These are phyloP conservation scores for Dichotomocladium elegans DNA, from an alignment of 371 early-diverging fungal genomes.

Conservation along the genomic window DNA sequence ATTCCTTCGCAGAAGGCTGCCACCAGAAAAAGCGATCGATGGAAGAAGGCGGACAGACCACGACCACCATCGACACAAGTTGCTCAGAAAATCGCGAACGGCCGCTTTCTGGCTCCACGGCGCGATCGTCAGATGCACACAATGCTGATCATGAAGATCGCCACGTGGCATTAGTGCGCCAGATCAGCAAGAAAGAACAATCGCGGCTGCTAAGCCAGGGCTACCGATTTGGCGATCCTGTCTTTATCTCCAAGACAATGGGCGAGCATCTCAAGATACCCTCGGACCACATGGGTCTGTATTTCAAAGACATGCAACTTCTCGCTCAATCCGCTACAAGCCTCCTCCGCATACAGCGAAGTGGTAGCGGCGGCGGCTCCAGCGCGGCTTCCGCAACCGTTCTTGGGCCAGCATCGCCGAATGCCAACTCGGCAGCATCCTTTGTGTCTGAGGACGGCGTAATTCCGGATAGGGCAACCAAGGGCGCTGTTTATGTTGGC, in stretches of 20 bases:
- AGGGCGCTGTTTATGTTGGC: constrained; percentile 23
- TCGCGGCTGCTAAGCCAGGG: constrained; percentile 27
- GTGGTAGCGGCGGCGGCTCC: background rate
- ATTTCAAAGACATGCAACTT: constrained; percentile 34
- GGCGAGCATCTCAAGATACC: constrained; percentile 29
- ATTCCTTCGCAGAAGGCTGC: background rate
- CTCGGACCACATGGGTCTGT: constrained; percentile 26
- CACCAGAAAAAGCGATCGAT: no score
- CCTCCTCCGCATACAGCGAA: background rate
- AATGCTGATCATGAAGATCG: constrained; percentile 20
- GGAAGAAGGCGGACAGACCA: background rate
- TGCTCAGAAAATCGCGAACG: background rate
- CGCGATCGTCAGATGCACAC: background rate
- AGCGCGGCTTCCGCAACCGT: background rate
- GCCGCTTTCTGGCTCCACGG: constrained; percentile 1
- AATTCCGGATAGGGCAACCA: background rate
- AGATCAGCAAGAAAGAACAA: constrained; percentile 17
- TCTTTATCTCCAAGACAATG: constrained; percentile 39
- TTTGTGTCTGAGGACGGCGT: background rate
- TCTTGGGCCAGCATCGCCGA: background rate
- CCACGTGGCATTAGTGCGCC: constrained; percentile 34
- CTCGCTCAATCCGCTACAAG: constrained; percentile 11
- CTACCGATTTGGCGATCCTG: constrained; percentile 38
- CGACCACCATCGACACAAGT: background rate
- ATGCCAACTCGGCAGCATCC: background rate